Evolutionary conservation across 306 rosid genomes (phyloP).

Genomic region (Fagus sylvatica): DNA sequence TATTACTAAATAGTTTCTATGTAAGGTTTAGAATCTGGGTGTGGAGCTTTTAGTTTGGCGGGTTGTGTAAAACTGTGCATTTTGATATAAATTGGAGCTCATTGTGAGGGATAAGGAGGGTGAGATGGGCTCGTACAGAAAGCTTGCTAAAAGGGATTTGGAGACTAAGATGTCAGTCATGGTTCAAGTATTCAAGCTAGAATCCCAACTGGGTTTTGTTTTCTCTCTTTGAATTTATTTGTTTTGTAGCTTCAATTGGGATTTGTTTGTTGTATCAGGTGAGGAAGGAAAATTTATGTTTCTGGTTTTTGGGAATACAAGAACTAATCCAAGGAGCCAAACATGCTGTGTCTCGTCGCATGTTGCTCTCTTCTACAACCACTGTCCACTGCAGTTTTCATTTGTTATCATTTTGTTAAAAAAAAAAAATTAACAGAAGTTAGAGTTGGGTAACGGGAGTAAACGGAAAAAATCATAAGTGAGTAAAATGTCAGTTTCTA

Average conservation of each 20-base stretch:
- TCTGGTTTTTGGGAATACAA: conserved; percentile 45
- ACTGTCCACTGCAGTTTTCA: no score
- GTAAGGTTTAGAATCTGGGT: background rate
- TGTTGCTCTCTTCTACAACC: no score
- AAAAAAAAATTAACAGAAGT: no score
- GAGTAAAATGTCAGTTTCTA: no score
- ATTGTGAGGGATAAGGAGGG: background rate
- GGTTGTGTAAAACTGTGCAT: no score
- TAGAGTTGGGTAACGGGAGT: no score
- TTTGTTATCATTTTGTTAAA: no score
- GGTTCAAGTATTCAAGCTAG: conserved; percentile 47
- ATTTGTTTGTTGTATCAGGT: background rate
- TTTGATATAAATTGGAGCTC: background rate
- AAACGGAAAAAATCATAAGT: no score
- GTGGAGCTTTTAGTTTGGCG: no score
- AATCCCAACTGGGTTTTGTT: conserved; percentile 10
- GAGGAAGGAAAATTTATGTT: background rate
- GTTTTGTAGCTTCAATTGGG: conserved; percentile 12
- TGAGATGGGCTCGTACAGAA: conserved; percentile 53
- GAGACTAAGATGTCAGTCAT: conserved; percentile 26
- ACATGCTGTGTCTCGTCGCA: conserved; percentile 35
- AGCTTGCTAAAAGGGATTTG: conserved; percentile 49
- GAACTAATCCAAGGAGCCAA: conserved; percentile 47
- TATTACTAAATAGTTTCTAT: background rate
- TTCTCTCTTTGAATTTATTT: background rate